Conservation (phyloP, 805 yeast species). For the Myxozyma vanderwaltii region DNA sequence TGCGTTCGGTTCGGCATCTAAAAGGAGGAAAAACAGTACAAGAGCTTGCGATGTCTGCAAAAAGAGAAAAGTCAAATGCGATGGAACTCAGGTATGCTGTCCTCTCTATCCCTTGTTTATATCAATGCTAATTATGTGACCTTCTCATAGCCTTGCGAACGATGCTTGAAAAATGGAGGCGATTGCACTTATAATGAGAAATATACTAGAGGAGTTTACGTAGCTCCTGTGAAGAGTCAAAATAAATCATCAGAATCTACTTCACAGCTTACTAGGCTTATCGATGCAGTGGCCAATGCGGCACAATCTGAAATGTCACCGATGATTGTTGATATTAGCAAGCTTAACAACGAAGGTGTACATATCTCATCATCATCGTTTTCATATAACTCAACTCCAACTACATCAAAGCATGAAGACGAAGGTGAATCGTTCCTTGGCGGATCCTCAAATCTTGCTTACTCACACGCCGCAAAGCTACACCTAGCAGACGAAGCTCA, state of each 20-base stretch:
- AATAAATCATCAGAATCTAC: not conserved
- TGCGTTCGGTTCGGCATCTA: not conserved
- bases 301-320: not conserved
- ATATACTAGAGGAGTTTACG: conserved; percentile 24
- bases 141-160: conserved; percentile 15
- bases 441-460: conserved; percentile 2
- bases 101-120: not conserved
- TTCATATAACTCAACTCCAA: not conserved
- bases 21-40: conserved; percentile 21
- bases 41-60: conserved; percentile 26
- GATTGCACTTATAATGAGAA: conserved; percentile 20
- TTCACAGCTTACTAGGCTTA: not conserved
- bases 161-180: conserved; percentile 7
- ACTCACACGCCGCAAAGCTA: not conserved
- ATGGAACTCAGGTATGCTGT: conserved; percentile 14
- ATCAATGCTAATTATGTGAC: not conserved
- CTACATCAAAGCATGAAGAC: not conserved
- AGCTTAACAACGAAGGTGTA: not conserved
- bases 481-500: not conserved
- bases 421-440: conserved; percentile 1
- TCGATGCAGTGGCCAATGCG: not conserved
- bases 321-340: conserved; percentile 1
- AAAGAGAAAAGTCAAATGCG: conserved; percentile 15
- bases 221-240: conserved; percentile 12
- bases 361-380: not conserved